Base-by-base conservation (phyloP, 495 filamentous ascomycete species). In the Aspergillus hancockii region DNA sequence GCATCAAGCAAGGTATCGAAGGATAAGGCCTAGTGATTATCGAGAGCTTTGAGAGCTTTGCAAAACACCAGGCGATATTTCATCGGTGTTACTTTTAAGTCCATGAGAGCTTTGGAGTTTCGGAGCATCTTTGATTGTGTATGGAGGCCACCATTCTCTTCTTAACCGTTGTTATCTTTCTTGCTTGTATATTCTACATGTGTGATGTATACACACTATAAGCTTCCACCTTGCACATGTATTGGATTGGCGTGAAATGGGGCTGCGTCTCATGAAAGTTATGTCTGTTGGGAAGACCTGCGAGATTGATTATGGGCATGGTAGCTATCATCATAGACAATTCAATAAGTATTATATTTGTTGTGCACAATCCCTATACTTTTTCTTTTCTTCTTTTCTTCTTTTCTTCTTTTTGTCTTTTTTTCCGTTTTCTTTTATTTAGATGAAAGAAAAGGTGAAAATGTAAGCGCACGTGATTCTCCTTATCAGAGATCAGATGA, bases 1-100 rank as follows among this genome's bases (percentile, higher is more conserved):
- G 56, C 90, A 95, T 67, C 88, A 91, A 72, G 88, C 90, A 56
- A 79, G 88, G 54, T 86, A 91, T 59, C 85, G 90, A 59, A 77
- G 88, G 61, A 85, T 88, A 54, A 81, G 94, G 47, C 91, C 92
- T 18, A 93, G 89, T 68, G 95, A 98, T 74, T 97, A 93, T 62
- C 81, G 87, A 45, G 90, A 94, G 74, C 76, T 95, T n/a, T 93
- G 71, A 83, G 53, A 41, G 52, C 28, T 34, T 36, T 36, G 25
- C 47, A 12, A 30, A 18, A 41, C 16, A 2, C 7, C 38, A 18
- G 14, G 19, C 43, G 3, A 22, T 23, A 8, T 47, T 47, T 47
- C 43, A 23, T 30, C 34, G 36, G 25, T 22, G 3, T 50, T 40
- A 19, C 36, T 36, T n/a, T 57, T 36, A 25, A 18, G 47, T n/a